These are phyloP conservation scores for Apiotrichum gracile DNA, from an alignment of 1,284 basidiomycete genomes.

Conservation along the genomic window DNA sequence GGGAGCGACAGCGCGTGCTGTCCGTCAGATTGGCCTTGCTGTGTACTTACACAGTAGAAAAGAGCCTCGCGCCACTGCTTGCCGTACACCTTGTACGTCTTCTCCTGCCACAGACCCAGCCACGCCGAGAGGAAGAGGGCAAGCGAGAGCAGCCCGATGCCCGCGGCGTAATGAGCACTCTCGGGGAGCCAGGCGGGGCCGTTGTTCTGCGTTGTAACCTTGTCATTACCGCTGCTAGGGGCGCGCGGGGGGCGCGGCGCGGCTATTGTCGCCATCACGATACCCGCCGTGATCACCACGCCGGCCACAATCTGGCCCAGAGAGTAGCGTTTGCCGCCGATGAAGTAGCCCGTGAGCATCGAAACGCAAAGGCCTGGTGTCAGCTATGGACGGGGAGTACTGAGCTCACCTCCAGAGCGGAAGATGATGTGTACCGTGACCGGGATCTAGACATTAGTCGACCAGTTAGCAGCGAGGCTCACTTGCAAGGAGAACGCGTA, in stretches of 20 bases:
- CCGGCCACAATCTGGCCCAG: slow-evolving; percentile 63
- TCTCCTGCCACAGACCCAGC: slow-evolving; percentile 81
- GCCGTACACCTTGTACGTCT: slow-evolving; percentile 65
- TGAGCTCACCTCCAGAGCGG: slow-evolving; percentile 78
- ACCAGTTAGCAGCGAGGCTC: not conserved
- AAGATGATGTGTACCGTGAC: slow-evolving; percentile 94
- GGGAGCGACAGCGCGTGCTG: slow-evolving; percentile 62
- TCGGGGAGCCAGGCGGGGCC: slow-evolving; percentile 26
- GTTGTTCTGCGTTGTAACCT: slow-evolving; percentile 6
- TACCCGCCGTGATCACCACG: slow-evolving; percentile 70
- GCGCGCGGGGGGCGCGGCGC: slow-evolving; percentile 46
- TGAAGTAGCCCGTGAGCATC: slow-evolving; percentile 43
- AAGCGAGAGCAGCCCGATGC: slow-evolving; percentile 65
- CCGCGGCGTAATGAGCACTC: slow-evolving; percentile 55
- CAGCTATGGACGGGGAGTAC: slow-evolving; percentile 44
- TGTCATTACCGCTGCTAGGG: not conserved
- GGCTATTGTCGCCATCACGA: slow-evolving; percentile 76
- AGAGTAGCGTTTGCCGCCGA: slow-evolving; percentile 59
- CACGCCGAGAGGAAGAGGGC: slow-evolving; percentile 76
- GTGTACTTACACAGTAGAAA: slow-evolving; percentile 59
- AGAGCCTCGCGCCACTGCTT: slow-evolving; percentile 80
- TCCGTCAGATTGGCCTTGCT: slow-evolving; percentile 1
- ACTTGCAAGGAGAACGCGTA: slow-evolving; percentile 68
- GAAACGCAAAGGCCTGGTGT: slow-evolving; percentile 45
- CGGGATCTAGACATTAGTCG: slow-evolving; percentile 57